These are phyloP conservation scores for Lecanicillium sp. DNA, from an alignment of 2,329 filamentous ascomycete species.

Conservation along the genomic window DNA sequence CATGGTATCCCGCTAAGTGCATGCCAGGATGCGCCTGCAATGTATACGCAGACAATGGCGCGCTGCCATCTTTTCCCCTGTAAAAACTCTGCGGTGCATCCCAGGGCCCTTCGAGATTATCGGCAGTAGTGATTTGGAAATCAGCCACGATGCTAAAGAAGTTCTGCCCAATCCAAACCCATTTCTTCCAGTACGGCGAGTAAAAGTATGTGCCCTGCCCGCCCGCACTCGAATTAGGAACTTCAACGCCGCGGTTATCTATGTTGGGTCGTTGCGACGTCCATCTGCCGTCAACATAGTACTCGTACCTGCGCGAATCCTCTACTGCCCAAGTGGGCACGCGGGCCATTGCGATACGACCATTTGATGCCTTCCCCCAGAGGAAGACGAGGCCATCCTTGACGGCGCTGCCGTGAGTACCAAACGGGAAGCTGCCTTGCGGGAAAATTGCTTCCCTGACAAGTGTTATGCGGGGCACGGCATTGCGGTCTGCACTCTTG, in stretches of 20 bases:
- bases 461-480: not conserved
- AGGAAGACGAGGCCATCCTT: conserved; percentile 13
- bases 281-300: conserved; percentile 12
- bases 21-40: conserved; percentile 11
- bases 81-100: conserved; percentile 7
- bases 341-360: conserved; percentile 12
- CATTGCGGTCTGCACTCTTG: conserved; percentile 6
- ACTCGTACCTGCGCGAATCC: conserved; percentile 13
- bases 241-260: conserved; percentile 8
- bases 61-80: conserved; percentile 6
- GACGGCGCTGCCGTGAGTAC: conserved; percentile 11
- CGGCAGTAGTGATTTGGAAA: conserved; percentile 14
- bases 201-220: conserved; percentile 17
- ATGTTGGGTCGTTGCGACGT: conserved; percentile 9
- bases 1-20: conserved; percentile 3
- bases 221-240: conserved; percentile 13
- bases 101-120: conserved; percentile 11
- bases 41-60: conserved; percentile 6
- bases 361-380: conserved; percentile 11
- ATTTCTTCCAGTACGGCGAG: conserved; percentile 11
- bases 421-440: conserved; percentile 2
- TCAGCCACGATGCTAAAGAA: conserved; percentile 12
- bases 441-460: conserved; percentile 3
- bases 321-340: conserved; percentile 12
- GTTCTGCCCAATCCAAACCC: conserved; percentile 15